phyloP scores from a whole-genome alignment of 2,329 filamentous ascomycete genomes.

The Colletotrichum falcatum region DNA sequence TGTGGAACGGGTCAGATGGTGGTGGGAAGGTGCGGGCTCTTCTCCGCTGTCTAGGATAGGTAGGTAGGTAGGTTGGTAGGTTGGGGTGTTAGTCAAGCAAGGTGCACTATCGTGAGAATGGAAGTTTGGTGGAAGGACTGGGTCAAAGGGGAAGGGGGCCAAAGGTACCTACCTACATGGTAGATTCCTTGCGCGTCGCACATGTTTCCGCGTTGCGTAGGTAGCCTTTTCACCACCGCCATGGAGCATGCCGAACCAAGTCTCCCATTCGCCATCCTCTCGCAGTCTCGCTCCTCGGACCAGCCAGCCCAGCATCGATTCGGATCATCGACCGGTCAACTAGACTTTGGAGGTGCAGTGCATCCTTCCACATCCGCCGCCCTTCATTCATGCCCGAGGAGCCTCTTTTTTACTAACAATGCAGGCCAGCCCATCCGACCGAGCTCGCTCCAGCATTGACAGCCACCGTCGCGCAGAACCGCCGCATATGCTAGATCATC shows the following conservation, averaged over 20 bases:
- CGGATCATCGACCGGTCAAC: not conserved
- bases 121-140: conserved; percentile 11
- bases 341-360: conserved; percentile 6
- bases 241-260: not conserved
- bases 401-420: not conserved
- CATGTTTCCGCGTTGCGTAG: not conserved
- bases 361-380: not conserved
- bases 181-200: not conserved
- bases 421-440: not conserved
- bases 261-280: not conserved
- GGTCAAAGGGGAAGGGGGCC: no score
- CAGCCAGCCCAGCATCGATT: not conserved
- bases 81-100: no score
- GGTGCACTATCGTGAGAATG: conserved; percentile 22
- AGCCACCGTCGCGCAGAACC: conserved; percentile 10
- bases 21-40: conserved; percentile 2
- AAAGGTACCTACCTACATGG: no score
- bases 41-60: no score
- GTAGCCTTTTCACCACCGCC: not conserved
- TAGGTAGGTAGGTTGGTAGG: no score
- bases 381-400: conserved; percentile 10
- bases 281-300: not conserved
- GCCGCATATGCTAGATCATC: conserved; percentile 13
- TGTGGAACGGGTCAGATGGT: no score
- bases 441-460: not conserved